These are phyloP conservation scores for Aechmea fasciata DNA, from an alignment of 176 grass and related monocot genomes.

Conservation along the genomic window DNA sequence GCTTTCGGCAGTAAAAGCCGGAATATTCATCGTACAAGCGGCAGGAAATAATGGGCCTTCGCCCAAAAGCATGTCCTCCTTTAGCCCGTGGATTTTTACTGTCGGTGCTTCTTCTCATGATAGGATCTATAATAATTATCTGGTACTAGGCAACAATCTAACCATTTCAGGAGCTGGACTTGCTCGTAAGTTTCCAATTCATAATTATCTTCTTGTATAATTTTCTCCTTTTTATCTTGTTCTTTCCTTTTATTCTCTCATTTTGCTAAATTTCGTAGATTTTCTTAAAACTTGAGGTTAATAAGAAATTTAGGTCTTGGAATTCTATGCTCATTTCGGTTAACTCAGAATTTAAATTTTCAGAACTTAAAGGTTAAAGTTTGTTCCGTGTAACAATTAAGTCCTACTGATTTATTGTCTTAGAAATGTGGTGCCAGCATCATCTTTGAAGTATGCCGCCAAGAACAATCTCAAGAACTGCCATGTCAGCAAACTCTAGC, in stretches of 20 bases:
- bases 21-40: constrained; percentile 97
- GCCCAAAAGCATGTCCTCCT: constrained; percentile 83
- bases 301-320: too few relatives aligned
- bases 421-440: too few relatives aligned
- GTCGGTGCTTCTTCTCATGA: constrained; percentile 95
- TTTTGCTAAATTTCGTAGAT: not conserved
- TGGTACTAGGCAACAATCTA: constrained; percentile 84
- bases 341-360: too few relatives aligned
- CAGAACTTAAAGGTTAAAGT: too few relatives aligned
- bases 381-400: too few relatives aligned
- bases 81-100: constrained; percentile 96
- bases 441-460: too few relatives aligned
- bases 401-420: too few relatives aligned
- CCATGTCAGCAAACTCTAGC: too few relatives aligned
- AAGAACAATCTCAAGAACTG: too few relatives aligned
- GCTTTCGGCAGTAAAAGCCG: constrained; percentile 71
- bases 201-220: not conserved
- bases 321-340: too few relatives aligned
- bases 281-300: not conserved
- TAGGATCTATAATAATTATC: constrained; percentile 72
- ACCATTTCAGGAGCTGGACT: constrained; percentile 89
- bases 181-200: constrained; percentile 57
- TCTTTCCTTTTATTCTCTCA: not conserved
- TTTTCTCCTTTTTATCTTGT: too few relatives aligned
- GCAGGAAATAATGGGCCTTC: constrained; percentile 95